Evolutionary conservation across 2,329 filamentous ascomycete genomes (phyloP).

Genomic region (Scedosporium apiospermum): DNA sequence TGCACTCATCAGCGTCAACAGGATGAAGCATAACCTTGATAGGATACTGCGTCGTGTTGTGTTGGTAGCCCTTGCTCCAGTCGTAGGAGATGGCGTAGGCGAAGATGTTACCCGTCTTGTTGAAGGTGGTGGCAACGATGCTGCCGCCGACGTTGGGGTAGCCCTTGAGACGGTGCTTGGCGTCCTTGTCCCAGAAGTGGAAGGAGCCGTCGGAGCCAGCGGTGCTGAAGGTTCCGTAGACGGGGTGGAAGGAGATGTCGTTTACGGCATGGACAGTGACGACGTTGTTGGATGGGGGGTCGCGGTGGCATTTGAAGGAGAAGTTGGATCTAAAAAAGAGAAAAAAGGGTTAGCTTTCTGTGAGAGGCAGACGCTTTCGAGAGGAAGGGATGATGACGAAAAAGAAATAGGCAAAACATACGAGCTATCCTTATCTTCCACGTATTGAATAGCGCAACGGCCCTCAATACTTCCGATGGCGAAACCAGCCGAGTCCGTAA

Average conservation of each 20-base stretch:
- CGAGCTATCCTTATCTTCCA: slow-evolving; percentile 86
- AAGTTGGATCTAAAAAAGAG: slow-evolving; percentile 63
- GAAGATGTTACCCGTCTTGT: slow-evolving; percentile 72
- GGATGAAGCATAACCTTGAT: slow-evolving; percentile 83
- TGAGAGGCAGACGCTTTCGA: background rate
- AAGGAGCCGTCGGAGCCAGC: slow-evolving; percentile 94
- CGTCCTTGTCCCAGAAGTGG: slow-evolving; percentile 92
- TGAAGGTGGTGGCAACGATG: slow-evolving; percentile 89
- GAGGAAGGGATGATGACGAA: background rate
- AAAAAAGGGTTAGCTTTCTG: background rate
- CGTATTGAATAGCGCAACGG: slow-evolving; percentile 94
- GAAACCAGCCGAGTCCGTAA: slow-evolving; percentile 83
- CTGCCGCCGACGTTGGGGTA: slow-evolving; percentile 77
- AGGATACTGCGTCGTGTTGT: slow-evolving; percentile 64
- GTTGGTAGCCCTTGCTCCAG: slow-evolving; percentile 93
- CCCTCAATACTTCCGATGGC: slow-evolving; percentile 96
- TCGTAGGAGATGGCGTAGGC: slow-evolving; percentile 91
- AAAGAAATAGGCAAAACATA: slow-evolving; percentile 23
- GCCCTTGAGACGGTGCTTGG: slow-evolving; percentile 81
- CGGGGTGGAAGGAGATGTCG: slow-evolving; percentile 93
- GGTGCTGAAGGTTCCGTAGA: slow-evolving; percentile 96
- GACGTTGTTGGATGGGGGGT: slow-evolving; percentile 62
- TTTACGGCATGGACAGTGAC: slow-evolving; percentile 94
- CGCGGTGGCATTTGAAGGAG: slow-evolving; percentile 97
- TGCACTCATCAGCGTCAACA: slow-evolving; percentile 53